Conservation (phyloP, 164 flowering plant genomes). For the Buxus sempervirens region DNA sequence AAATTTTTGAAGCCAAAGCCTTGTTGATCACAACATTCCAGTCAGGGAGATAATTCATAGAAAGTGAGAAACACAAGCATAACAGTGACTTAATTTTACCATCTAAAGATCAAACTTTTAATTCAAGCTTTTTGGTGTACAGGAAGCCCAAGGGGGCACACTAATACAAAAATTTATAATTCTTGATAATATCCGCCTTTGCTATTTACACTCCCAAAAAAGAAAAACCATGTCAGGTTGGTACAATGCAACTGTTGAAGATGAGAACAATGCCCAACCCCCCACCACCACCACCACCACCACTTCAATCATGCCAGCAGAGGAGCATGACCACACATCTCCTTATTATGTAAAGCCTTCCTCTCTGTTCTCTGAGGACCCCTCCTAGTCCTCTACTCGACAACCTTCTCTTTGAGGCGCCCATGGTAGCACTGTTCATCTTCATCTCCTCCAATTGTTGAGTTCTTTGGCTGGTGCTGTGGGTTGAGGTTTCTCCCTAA, state of each 20-base stretch:
- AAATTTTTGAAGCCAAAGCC: not conserved
- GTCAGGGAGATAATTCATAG: not conserved
- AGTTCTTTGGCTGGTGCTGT: not conserved
- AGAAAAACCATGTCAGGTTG: not conserved
- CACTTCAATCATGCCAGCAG: constrained; percentile 52
- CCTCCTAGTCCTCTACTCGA: constrained; percentile 61
- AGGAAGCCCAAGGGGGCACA: constrained; percentile 7
- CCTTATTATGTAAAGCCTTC: constrained; percentile 59
- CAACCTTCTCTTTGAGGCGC: constrained; percentile 40
- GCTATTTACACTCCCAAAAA: constrained; percentile 34
- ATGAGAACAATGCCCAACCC: not conserved
- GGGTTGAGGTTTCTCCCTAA: not conserved
- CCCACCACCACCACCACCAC: not conserved
- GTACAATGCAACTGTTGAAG: not conserved
- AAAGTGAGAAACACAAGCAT: no score
- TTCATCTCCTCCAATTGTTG: constrained; percentile 11
- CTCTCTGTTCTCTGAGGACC: constrained; percentile 55
- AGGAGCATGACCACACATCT: constrained; percentile 74
- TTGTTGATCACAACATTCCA: not conserved
- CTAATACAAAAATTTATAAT: constrained; percentile 24
- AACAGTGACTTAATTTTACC: not conserved
- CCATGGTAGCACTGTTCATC: constrained; percentile 31
- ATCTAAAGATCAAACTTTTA: not conserved
- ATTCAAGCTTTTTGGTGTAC: constrained; percentile 23
- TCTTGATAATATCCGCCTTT: constrained; percentile 15